Evolutionary conservation across 371 early-diverging fungal genomes (phyloP).

Genomic region (Enteropsectra breve): DNA sequence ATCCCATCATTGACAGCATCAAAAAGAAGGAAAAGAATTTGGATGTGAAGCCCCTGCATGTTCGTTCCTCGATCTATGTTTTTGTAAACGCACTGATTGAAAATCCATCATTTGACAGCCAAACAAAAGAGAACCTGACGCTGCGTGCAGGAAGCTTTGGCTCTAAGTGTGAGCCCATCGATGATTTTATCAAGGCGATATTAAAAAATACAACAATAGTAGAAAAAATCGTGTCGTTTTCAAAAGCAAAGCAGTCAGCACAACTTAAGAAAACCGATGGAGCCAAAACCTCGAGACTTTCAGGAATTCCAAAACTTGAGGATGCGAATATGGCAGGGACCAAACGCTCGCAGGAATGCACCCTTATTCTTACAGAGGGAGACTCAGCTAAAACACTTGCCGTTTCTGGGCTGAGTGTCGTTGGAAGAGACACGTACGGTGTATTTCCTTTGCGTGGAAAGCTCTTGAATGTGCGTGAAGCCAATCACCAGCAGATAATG

Average conservation of each 20-base stretch:
- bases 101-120: constrained; percentile 96
- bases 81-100: constrained; percentile 92
- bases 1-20: constrained; percentile 65
- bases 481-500: constrained; percentile 67
- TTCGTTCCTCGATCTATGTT: constrained; percentile 80
- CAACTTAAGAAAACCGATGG: constrained; percentile 86
- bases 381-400: constrained; percentile 96
- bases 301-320: constrained; percentile 83
- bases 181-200: constrained; percentile 73
- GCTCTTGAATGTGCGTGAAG: constrained; percentile 91
- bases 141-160: constrained; percentile 73
- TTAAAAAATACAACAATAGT: constrained; percentile 69
- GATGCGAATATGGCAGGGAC: constrained; percentile 93
- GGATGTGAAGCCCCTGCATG: constrained; percentile 69
- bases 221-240: constrained; percentile 70
- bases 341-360: constrained; percentile 69
- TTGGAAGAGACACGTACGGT: constrained; percentile 85
- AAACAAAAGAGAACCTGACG: constrained; percentile 96
- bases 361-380: constrained; percentile 95
- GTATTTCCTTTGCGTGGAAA: constrained; percentile 97
- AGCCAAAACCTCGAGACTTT: constrained; percentile 64
- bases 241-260: constrained; percentile 71
- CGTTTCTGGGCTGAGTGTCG: constrained; percentile 76
- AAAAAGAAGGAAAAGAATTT: constrained; percentile 68
- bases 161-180: constrained; percentile 68